Percentiles rank a stretch among this genome's conserved stretches.
phyloP scores from a whole-genome alignment of 2,329 filamentous ascomycete species.

The Corniculantispora saksenae region DNA sequence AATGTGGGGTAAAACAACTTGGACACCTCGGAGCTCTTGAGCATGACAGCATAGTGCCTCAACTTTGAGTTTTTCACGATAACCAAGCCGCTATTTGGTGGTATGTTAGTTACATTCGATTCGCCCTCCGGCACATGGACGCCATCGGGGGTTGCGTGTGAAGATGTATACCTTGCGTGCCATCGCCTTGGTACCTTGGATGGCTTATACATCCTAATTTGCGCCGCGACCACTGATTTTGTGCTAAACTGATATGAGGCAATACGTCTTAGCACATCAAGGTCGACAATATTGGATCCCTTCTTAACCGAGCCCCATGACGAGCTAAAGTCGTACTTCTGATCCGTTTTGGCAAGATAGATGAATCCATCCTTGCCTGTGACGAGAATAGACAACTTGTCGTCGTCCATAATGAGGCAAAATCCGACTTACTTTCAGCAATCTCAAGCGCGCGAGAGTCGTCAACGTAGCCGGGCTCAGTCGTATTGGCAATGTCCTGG shows the following conservation, averaged over 20 bases:
- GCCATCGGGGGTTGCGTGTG: no score
- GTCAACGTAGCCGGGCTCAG: neutral
- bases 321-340: neutral
- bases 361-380: neutral
- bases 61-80: neutral
- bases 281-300: neutral
- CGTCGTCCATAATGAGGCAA: conserved; percentile 32
- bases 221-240: neutral
- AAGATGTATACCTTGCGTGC: no score
- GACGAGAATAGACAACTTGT: conserved; percentile 2
- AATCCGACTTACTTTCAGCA: conserved; percentile 15
- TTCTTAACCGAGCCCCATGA: neutral
- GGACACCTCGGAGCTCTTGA: no score
- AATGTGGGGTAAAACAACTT: neutral
- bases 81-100: no score
- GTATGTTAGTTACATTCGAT: no score
- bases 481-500: neutral
- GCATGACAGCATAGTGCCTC: neutral
- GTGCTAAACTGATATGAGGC: neutral
- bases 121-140: no score
- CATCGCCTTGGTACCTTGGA: neutral
- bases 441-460: neutral
- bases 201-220: neutral
- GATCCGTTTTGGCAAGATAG: neutral
- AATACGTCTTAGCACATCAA: neutral